Percentiles rank a stretch among this genome's conserved stretches.
phyloP scores from a whole-genome alignment of 2,329 filamentous ascomycete species.

The Fusarium annulatum region DNA sequence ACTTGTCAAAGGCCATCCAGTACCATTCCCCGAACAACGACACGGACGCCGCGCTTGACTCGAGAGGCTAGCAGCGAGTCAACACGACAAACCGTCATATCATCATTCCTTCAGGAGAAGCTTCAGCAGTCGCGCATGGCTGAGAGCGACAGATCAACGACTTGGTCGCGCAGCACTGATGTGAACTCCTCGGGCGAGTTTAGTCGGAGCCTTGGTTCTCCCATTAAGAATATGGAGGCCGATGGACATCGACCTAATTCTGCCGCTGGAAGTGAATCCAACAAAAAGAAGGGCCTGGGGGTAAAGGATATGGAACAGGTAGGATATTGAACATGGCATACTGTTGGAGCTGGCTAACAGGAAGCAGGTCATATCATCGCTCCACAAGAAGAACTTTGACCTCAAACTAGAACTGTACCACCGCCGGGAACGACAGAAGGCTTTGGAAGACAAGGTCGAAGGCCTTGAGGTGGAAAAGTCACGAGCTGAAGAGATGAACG shows the following conservation, averaged over 20 bases:
- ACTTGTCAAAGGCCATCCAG: conserved; percentile 49
- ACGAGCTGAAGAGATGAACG: conserved; percentile 68
- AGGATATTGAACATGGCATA: conserved; percentile 29
- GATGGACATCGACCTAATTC: conserved; percentile 57
- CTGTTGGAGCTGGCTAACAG: conserved; percentile 6
- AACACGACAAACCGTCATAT: conserved; percentile 55
- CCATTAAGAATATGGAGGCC: conserved; percentile 49
- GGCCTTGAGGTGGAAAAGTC: conserved; percentile 63
- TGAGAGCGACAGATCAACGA: conserved; percentile 57
- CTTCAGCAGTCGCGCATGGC: conserved; percentile 63
- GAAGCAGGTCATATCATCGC: conserved; percentile 69
- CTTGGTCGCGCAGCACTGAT: conserved; percentile 52
- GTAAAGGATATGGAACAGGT: conserved; percentile 77
- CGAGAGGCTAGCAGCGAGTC: conserved; percentile 57
- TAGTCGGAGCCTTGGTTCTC: conserved; percentile 53
- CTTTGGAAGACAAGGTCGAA: conserved; percentile 68
- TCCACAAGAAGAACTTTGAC: conserved; percentile 82
- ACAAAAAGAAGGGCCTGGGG: conserved; percentile 67
- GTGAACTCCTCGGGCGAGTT: conserved; percentile 55
- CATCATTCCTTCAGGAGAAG: conserved; percentile 65
- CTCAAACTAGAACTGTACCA: conserved; percentile 79
- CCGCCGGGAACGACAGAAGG: conserved; percentile 71
- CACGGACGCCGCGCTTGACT: conserved; percentile 56
- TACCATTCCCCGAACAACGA: conserved; percentile 51
- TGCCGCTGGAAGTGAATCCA: conserved; percentile 54